Percentiles rank a stretch among this genome's conserved stretches.
Conservation (phyloP, 2,329 filamentous ascomycete genomes). For the Botrytis fragariae region DNA sequence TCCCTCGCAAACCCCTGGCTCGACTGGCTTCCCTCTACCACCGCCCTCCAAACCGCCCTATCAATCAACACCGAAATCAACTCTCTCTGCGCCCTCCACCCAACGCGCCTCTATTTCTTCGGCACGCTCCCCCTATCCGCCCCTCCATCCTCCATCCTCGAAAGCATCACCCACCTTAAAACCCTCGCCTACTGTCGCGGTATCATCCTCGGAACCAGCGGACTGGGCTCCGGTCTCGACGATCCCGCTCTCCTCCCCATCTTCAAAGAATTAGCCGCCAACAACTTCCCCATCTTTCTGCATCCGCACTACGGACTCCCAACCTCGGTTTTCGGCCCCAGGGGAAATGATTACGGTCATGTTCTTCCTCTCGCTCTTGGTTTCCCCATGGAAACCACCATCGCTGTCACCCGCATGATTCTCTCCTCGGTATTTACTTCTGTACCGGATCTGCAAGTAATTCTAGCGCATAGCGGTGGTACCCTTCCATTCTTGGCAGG, state of each 20-base stretch:
- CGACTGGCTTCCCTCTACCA: constrained; percentile 67
- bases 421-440: constrained; percentile 82
- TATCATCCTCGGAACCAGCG: constrained; percentile 84
- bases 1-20: constrained; percentile 93
- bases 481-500: constrained; percentile 87
- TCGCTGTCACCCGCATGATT: constrained; percentile 83
- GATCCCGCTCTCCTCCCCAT: constrained; percentile 71
- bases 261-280: constrained; percentile 65
- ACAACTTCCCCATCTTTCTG: constrained; percentile 69
- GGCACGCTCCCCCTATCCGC: constrained; percentile 77
- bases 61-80: constrained; percentile 78
- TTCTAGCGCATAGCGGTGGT: constrained; percentile 85
- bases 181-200: constrained; percentile 69
- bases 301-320: constrained; percentile 93
- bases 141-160: constrained; percentile 57
- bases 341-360: constrained; percentile 74
- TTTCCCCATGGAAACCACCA: constrained; percentile 90
- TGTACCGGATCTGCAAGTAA: constrained; percentile 65
- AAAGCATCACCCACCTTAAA: constrained; percentile 62
- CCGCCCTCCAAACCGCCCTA: constrained; percentile 61
- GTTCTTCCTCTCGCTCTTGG: constrained; percentile 82
- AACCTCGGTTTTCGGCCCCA: constrained; percentile 72
- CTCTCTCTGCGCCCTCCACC: constrained; percentile 62
- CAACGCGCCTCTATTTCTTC: constrained; percentile 76
- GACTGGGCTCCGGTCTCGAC: constrained; percentile 76